phyloP scores from a whole-genome alignment of 495 filamentous ascomycete genomes.

The Penicillium bialowiezense region DNA sequence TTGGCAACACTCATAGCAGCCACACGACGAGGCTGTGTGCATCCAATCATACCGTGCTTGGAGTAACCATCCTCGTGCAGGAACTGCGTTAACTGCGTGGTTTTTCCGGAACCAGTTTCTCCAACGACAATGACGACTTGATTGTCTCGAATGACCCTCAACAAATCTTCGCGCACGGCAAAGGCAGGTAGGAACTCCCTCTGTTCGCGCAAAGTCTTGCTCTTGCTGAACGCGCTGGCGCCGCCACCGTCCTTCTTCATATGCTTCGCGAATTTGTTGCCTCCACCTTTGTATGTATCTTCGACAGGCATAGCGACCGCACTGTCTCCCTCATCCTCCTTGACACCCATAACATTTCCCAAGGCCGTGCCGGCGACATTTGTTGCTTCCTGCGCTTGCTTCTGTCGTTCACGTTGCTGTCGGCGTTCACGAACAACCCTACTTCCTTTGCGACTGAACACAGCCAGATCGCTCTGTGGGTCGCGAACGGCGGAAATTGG shows the following conservation, averaged over 20 bases:
- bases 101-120: slow-evolving; percentile 95
- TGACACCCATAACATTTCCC: slow-evolving; percentile 91
- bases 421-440: slow-evolving; percentile 86
- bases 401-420: slow-evolving; percentile 89
- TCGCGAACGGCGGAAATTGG: slow-evolving; percentile 92
- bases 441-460: slow-evolving; percentile 95
- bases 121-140: slow-evolving; percentile 96
- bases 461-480: slow-evolving; percentile 97
- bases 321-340: slow-evolving; percentile 91
- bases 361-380: slow-evolving; percentile 88
- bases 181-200: slow-evolving; percentile 94
- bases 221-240: slow-evolving; percentile 88
- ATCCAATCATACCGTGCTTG: slow-evolving; percentile 84
- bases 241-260: slow-evolving; percentile 81
- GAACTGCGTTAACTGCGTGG: slow-evolving; percentile 94
- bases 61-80: slow-evolving; percentile 92
- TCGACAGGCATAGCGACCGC: slow-evolving; percentile 74
- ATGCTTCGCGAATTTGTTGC: slow-evolving; percentile 86
- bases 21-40: slow-evolving; percentile 91
- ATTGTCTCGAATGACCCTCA: slow-evolving; percentile 93
- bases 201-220: slow-evolving; percentile 87
- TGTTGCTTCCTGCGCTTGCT: slow-evolving; percentile 93
- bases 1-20: slow-evolving; percentile 99
- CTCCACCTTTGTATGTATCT: slow-evolving; percentile 56
- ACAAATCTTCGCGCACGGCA: slow-evolving; percentile 91